Evolutionary conservation across 1,284 basidiomycete species (phyloP).

Genomic region (Leccinum olivaceoglutinosum): DNA sequence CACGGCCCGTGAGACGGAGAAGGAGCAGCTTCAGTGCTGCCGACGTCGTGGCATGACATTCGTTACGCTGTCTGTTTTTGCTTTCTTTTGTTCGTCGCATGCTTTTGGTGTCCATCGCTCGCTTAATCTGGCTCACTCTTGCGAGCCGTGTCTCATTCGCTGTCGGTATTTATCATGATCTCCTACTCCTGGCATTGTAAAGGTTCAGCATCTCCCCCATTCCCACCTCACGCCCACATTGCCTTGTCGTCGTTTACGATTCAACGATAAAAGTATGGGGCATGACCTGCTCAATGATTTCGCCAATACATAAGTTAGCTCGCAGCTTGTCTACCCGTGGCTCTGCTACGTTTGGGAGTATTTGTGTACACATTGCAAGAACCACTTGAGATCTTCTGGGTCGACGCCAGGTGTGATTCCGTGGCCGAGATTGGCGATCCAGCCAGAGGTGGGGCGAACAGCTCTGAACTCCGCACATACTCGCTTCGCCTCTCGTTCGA

Average conservation of each 20-base stretch:
- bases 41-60: slow-evolving; percentile 62
- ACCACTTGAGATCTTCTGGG: slow-evolving; percentile 85
- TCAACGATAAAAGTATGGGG: slow-evolving; percentile 12
- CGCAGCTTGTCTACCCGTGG: slow-evolving; percentile 1
- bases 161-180: slow-evolving; percentile 29
- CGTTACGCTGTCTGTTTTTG: slow-evolving; percentile 4
- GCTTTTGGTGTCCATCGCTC: slow-evolving; percentile 3
- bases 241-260: slow-evolving; percentile 7
- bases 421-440: slow-evolving; percentile 97
- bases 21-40: slow-evolving; percentile 80
- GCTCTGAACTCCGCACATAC: slow-evolving; percentile 75
- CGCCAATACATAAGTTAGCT: neutral
- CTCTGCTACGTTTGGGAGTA: slow-evolving; percentile 45
- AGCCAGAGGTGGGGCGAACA: slow-evolving; percentile 54
- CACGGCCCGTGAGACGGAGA: slow-evolving; percentile 64
- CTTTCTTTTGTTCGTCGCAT: slow-evolving; percentile 11
- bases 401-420: slow-evolving; percentile 96
- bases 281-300: slow-evolving; percentile 5
- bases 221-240: slow-evolving; percentile 9
- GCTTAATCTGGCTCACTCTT: slow-evolving; percentile 6
- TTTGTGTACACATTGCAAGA: slow-evolving; percentile 87
- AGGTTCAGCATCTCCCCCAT: slow-evolving; percentile 17
- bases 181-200: slow-evolving; percentile 27
- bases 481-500: slow-evolving; percentile 81
- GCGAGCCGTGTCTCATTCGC: slow-evolving; percentile 5